phyloP scores from a whole-genome alignment of 805 yeast species.

The Pichia exigua region DNA sequence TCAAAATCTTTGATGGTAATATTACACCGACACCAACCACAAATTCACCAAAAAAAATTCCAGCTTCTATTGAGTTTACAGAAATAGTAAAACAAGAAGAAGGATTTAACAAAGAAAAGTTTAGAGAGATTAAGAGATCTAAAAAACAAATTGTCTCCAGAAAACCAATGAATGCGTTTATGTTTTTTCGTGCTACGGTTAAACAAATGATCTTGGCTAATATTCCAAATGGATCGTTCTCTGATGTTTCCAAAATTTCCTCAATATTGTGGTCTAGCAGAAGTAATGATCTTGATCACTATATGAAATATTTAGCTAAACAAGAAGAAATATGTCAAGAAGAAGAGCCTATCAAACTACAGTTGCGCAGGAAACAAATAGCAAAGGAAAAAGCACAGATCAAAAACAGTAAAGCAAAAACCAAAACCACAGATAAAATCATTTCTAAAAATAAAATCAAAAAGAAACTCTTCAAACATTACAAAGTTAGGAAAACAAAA shows the following conservation, averaged over 20 bases:
- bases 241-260: slow-evolving; percentile 3
- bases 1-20: not conserved
- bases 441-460: not conserved
- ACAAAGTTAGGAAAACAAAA: not conserved
- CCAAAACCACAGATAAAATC: not conserved
- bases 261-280: slow-evolving; percentile 5
- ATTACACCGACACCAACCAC: not conserved
- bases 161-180: slow-evolving; percentile 12
- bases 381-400: not conserved
- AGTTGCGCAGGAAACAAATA: not conserved
- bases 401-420: not conserved
- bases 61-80: not conserved
- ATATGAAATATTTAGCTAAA: not conserved
- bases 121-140: slow-evolving; percentile 6
- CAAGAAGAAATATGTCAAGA: not conserved
- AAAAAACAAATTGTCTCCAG: slow-evolving; percentile 1
- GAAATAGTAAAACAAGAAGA: slow-evolving; percentile 1
- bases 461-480: not conserved
- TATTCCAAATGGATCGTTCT: not conserved
- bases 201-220: not conserved
- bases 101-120: not conserved
- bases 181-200: slow-evolving; percentile 7
- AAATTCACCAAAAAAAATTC: not conserved
- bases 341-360: not conserved
- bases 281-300: slow-evolving; percentile 1